These are phyloP conservation scores for Stachybotrys elegans DNA, from an alignment of 2,329 filamentous ascomycete genomes.

Conservation along the genomic window DNA sequence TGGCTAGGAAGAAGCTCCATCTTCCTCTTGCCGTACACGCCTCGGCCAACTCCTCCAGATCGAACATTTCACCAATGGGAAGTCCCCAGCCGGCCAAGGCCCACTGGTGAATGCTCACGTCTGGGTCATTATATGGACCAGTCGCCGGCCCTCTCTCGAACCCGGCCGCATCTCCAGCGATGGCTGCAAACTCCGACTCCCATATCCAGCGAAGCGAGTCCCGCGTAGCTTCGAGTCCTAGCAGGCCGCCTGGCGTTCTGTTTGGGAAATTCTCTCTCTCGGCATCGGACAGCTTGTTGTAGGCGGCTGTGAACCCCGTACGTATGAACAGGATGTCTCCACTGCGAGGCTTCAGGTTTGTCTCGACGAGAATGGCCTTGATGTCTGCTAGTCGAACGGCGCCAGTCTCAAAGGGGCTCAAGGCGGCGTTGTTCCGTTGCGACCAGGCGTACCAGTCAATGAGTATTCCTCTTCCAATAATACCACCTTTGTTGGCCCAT, in stretches of 20 bases:
- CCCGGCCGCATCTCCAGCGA: constrained; percentile 35
- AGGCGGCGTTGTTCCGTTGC: not conserved
- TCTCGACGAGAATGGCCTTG: constrained; percentile 22
- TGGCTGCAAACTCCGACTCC: constrained; percentile 38
- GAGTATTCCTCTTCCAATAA: not conserved
- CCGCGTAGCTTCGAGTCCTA: constrained; percentile 32
- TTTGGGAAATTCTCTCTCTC: constrained; percentile 20
- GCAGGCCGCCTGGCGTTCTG: constrained; percentile 21
- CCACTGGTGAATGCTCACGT: constrained; percentile 26
- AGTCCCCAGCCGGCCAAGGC: constrained; percentile 37
- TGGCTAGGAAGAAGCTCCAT: constrained; percentile 26
- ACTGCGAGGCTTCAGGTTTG: constrained; percentile 25
- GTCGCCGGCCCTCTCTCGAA: constrained; percentile 38
- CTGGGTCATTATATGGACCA: constrained; percentile 13
- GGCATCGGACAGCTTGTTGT: constrained; percentile 15
- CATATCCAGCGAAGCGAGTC: constrained; percentile 38
- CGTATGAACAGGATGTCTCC: constrained; percentile 36
- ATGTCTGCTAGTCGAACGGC: not conserved
- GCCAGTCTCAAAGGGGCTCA: not conserved
- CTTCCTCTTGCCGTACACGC: constrained; percentile 17
- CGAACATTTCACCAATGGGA: constrained; percentile 37
- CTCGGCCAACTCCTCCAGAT: constrained; percentile 26
- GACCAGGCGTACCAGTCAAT: not conserved
- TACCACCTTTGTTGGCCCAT: not conserved
- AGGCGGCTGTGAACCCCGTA: constrained; percentile 26